Base-by-base conservation (phyloP, 2,329 filamentous ascomycete species). In the Colletotrichum karsti region DNA sequence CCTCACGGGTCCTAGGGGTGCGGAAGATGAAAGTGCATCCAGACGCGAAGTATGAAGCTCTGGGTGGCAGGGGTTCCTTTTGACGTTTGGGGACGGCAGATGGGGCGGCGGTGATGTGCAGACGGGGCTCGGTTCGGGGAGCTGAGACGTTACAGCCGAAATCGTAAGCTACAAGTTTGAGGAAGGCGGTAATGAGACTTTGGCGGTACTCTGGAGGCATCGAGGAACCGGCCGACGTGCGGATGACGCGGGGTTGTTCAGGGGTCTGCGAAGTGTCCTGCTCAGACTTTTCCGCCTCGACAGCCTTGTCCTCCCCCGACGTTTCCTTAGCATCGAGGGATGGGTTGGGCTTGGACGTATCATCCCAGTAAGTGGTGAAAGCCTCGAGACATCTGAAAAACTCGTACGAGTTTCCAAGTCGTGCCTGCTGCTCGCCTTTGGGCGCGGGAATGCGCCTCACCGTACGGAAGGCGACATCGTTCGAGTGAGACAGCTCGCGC, bases 151-250 rank as follows among this genome's bases (percentile, higher is more conserved):
- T 91, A 76, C 89, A 91, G 56, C 88, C 87, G 76, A 91, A 91
- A 70, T 91, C 88, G 73, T 91, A 91, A 18, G 88, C 84, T 15
- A 91, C 84, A 5, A 91, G 83, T 75, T 91, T 91, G 63, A 91
- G 76, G 63, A 91, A 91, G 37, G 88, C 84, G 3, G 84, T 82
- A 12, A 89, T 71, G n/a, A 91, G 80, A 60, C 83, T 83, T 61
- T 88, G 84, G 30, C 89, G 86, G 72, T 83, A 85, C 55, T 90
- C 87, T 7, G 84, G 74, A 1, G 89, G 89, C 83, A 90, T 90
- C 51, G 84, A 79, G n/a, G 79, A 76, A 9, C 89, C 89, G 2
- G 82, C 74, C 10, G 80, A 81, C 3, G 83, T 86, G 46, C 88
- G 85, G 26, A 70, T 63, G 20, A 73, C 67, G 39, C 55, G 62